Base-by-base conservation (phyloP, 2,329 filamentous ascomycete genomes). In the Penicillium sp. region DNA sequence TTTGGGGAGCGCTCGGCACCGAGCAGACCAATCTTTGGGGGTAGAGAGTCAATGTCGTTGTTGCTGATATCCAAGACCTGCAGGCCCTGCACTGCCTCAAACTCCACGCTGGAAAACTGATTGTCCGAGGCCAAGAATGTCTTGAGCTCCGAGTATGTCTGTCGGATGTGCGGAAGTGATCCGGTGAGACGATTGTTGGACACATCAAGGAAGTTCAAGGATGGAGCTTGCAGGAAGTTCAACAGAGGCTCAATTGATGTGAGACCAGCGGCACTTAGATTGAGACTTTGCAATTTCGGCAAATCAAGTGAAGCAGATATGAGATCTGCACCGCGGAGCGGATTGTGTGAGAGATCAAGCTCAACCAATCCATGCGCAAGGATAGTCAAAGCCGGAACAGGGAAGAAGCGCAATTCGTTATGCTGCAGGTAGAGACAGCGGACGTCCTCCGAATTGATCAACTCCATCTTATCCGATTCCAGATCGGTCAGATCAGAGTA, bases 11-110 rank as follows among this genome's bases (percentile, higher is more conserved):
- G 73, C 27, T 80, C 81, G 1, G 87, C 88, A 24, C 88, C 87
- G 0, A 96, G 80, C 13, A 96, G 79, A 0, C 94, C 94, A 11
- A 98, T 82, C 7, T 88, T 86, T 0, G 93, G 89, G 60, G 95
- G 91, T 14, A 98, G 79, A 49, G 86, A 85, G n/a, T 85, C 85
- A 62, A 98, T 91, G 52, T 94, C 89, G 70, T 98, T 98, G 74
- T 92, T 93, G 64, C 86, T 87, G 9, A 92, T 86, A 72, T 96
- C 91, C 2, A 96, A 85, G 5, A 89, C 84, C 63, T 86, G 86
- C 57, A 97, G 73, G 0, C 94, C 93, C 52, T 83, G 82, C 39
- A 97, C 86, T 10, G 87, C 81, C 10, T 92, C 88, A 0, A 91
- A 88, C 1, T 89, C 85, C 16, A 96, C 82, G 14, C 89, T 87